Conservation (phyloP, 2,329 filamentous ascomycete genomes). For the Penicillium carneum region DNA sequence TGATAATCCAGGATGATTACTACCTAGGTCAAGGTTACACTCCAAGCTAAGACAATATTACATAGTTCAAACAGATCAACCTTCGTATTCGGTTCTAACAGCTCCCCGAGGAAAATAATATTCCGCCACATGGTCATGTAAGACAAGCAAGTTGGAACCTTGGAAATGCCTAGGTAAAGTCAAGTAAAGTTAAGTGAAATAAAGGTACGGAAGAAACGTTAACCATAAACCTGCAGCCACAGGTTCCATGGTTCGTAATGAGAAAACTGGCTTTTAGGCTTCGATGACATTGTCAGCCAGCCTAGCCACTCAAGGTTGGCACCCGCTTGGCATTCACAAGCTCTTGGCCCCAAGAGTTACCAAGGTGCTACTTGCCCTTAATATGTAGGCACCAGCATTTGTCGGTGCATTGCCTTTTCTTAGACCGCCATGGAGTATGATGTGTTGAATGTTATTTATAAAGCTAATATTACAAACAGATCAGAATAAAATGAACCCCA, state of each 20-base stretch:
- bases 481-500: constrained; percentile 9
- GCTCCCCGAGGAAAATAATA: constrained; percentile 26
- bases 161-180: constrained; percentile 14
- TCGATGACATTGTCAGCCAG: constrained; percentile 28
- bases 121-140: constrained; percentile 34
- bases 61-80: background rate
- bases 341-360: constrained; percentile 23
- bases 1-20: constrained; percentile 5
- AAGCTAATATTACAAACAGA: constrained; percentile 4
- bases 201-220: constrained; percentile 20
- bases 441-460: background rate
- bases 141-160: constrained; percentile 16
- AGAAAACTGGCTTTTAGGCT: constrained; percentile 30
- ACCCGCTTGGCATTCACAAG: constrained; percentile 26
- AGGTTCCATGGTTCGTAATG: constrained; percentile 28
- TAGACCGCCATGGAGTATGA: constrained; percentile 1
- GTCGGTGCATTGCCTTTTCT: constrained; percentile 3
- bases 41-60: constrained; percentile 1
- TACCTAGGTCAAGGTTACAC: background rate
- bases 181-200: constrained; percentile 12
- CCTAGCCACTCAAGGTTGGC: constrained; percentile 17
- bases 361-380: background rate
- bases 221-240: constrained; percentile 12
- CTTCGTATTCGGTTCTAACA: constrained; percentile 32
- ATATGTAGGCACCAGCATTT: constrained; percentile 23